Evolutionary conservation across 805 yeast species (phyloP).

Genomic region (Starmerella riodocensis): DNA sequence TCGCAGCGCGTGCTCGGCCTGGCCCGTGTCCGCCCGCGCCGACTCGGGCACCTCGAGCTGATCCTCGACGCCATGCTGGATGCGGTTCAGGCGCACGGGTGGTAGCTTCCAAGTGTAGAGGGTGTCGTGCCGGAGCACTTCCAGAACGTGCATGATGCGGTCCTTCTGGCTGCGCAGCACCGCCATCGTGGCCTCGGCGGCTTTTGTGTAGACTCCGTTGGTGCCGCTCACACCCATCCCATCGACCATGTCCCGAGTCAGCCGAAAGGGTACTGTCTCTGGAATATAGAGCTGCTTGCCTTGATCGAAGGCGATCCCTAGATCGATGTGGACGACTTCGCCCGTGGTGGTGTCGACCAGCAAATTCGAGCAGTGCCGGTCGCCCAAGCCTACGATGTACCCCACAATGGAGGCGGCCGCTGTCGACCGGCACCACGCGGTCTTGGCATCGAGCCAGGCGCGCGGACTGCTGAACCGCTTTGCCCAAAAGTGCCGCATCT

Average conservation of each 20-base stretch:
- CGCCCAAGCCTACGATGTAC: constrained; percentile 81
- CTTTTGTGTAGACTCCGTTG: constrained; percentile 58
- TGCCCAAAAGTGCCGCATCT: constrained; percentile 56
- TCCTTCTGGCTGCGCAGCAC: constrained; percentile 54
- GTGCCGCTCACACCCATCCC: constrained; percentile 85
- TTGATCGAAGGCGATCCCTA: constrained; percentile 94
- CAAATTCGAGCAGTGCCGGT: constrained; percentile 84
- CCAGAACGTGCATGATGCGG: constrained; percentile 65
- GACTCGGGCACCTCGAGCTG: background rate
- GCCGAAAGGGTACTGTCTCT: constrained; percentile 83
- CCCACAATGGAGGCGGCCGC: constrained; percentile 84
- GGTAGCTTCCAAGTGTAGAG: constrained; percentile 83
- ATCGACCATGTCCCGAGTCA: constrained; percentile 82
- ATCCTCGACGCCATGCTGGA: background rate
- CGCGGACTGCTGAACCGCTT: constrained; percentile 53
- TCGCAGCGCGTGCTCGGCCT: constrained; percentile 66
- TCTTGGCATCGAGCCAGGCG: constrained; percentile 57
- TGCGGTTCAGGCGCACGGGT: constrained; percentile 37
- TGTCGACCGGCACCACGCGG: constrained; percentile 57
- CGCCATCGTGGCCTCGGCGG: constrained; percentile 59
- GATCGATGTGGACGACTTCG: constrained; percentile 88
- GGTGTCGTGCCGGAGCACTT: constrained; percentile 85
- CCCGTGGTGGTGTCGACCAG: constrained; percentile 70
- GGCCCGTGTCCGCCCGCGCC: constrained; percentile 30
- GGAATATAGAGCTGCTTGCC: constrained; percentile 77